These are phyloP conservation scores for Selaginella tamariscina DNA, from an alignment of 75 land plant species.

Conservation along the genomic window DNA sequence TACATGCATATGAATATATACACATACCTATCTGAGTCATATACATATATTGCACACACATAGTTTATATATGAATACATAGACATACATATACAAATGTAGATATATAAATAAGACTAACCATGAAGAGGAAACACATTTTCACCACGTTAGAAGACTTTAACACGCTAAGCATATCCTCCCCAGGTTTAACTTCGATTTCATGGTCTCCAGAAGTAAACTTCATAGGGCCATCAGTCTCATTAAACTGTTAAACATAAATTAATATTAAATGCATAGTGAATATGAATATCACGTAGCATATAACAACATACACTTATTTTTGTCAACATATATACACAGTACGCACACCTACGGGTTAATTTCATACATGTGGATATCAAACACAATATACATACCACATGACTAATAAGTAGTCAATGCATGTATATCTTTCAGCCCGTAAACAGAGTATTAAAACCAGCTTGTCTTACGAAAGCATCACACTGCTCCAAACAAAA, in stretches of 20 bases:
- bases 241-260: constrained; percentile 10
- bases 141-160: constrained; percentile 47
- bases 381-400: constrained; percentile 31
- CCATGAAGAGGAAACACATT: constrained; percentile 82
- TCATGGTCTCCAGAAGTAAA: constrained; percentile 26
- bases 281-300: too few species aligned
- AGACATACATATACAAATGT: too few species aligned
- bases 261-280: not conserved
- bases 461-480: constrained; percentile 61
- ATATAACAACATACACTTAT: too few species aligned
- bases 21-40: not conserved
- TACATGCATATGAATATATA: not conserved
- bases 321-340: too few species aligned
- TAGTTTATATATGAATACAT: too few species aligned
- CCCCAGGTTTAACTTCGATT: constrained; percentile 35
- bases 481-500: constrained; percentile 68
- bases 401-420: constrained; percentile 46
- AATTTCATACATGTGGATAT: not conserved
- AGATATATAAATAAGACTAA: constrained; percentile 16
- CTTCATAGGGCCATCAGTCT: constrained; percentile 21
- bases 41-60: too few species aligned
- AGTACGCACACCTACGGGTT: not conserved
- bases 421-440: constrained; percentile 70
- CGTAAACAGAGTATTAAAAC: constrained; percentile 63
- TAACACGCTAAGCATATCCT: constrained; percentile 37